Percentiles rank a stretch among this genome's conserved stretches.
Conservation (phyloP, 2,329 filamentous ascomycete genomes). For the Tolypocladium ophioglossoides region DNA sequence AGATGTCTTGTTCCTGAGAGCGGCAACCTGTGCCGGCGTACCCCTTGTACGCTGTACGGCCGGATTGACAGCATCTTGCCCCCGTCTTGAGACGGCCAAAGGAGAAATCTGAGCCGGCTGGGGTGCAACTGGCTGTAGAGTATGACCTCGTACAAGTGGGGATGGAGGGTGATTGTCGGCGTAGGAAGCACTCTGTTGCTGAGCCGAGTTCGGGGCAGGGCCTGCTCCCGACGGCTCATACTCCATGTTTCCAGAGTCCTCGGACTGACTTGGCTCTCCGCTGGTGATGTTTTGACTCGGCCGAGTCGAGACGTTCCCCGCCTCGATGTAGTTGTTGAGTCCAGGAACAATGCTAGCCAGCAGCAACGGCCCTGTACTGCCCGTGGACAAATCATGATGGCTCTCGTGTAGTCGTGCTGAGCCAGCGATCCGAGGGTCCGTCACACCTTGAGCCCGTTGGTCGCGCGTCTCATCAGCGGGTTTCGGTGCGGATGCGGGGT, state of each 20-base stretch:
- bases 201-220: slow-evolving; percentile 6
- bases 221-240: slow-evolving; percentile 7
- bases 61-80: slow-evolving; percentile 5
- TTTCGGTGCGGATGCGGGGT: neutral
- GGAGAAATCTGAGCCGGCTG: slow-evolving; percentile 62
- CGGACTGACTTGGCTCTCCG: slow-evolving; percentile 30
- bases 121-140: slow-evolving; percentile 62
- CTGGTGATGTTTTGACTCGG: slow-evolving; percentile 23
- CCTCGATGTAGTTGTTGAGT: slow-evolving; percentile 16
- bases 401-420: slow-evolving; percentile 2
- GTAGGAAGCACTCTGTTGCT: slow-evolving; percentile 12
- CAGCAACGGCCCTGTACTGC: slow-evolving; percentile 1
- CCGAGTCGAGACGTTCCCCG: slow-evolving; percentile 4
- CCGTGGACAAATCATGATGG: slow-evolving; percentile 3
- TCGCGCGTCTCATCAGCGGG: neutral
- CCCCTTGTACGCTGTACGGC: slow-evolving; percentile 6
- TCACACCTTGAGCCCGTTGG: neutral
- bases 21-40: slow-evolving; percentile 42
- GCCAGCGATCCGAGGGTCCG: neutral
- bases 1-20: slow-evolving; percentile 39
- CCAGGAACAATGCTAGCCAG: slow-evolving; percentile 17
- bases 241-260: slow-evolving; percentile 26
- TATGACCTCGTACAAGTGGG: slow-evolving; percentile 61
- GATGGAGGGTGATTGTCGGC: slow-evolving; percentile 32
- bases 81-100: slow-evolving; percentile 36